phyloP scores from a whole-genome alignment of 2,329 filamentous ascomycete genomes.

The Phialemoniopsis sp. region DNA sequence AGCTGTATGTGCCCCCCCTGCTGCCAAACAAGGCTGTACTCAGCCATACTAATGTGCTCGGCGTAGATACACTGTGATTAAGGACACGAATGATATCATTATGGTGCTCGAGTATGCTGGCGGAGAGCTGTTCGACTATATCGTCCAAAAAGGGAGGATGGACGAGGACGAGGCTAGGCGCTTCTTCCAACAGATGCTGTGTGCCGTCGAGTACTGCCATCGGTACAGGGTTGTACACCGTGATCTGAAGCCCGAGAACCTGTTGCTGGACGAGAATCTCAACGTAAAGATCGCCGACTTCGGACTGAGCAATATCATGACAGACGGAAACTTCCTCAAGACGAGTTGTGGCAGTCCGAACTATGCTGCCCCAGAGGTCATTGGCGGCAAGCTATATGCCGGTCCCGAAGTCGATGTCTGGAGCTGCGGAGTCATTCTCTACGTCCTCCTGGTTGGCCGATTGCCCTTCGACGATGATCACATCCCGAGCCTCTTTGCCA shows the following conservation, averaged over 20 bases:
- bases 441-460: constrained; percentile 74
- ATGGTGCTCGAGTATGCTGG: constrained; percentile 99
- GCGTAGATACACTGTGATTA: constrained; percentile 87
- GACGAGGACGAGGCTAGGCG: constrained; percentile 88
- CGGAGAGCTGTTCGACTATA: constrained; percentile 95
- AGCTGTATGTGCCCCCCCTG: constrained; percentile 61
- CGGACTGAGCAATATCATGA: constrained; percentile 99
- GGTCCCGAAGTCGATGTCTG: constrained; percentile 98
- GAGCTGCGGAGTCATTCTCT: constrained; percentile 92
- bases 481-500: constrained; percentile 94
- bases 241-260: constrained; percentile 94
- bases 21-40: not conserved
- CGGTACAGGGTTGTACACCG: constrained; percentile 98
- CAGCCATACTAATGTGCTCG: not conserved
- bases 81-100: constrained; percentile 89
- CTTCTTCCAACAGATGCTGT: constrained; percentile 99
- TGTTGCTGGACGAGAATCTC: constrained; percentile 88
- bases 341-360: constrained; percentile 98
- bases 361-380: constrained; percentile 96
- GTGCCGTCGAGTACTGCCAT: constrained; percentile 98
- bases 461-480: constrained; percentile 98
- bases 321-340: constrained; percentile 97
- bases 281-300: constrained; percentile 99
- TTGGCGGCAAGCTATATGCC: constrained; percentile 95
- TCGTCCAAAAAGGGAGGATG: constrained; percentile 90